Conservation (phyloP, 495 filamentous ascomycete genomes). For the Rostrohypoxylon terebratum region DNA sequence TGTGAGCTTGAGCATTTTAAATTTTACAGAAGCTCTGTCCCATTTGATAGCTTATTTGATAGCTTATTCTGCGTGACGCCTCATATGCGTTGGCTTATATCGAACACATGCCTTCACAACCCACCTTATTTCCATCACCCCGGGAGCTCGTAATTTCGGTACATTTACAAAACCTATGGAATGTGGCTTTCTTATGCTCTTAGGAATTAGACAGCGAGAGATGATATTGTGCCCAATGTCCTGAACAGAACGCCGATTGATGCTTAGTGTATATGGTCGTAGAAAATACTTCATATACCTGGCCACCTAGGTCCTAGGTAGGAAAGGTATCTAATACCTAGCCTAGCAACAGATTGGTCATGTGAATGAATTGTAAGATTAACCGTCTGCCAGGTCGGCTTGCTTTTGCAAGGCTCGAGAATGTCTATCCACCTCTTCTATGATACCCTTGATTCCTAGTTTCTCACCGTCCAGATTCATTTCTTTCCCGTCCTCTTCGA, state of each 20-base stretch:
- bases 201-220: background rate
- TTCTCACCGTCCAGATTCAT: conserved; percentile 76
- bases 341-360: conserved; percentile 30
- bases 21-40: conserved; percentile 24
- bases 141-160: background rate
- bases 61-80: conserved; percentile 19
- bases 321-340: conserved; percentile 9
- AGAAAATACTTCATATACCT: background rate
- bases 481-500: conserved; percentile 84
- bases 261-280: conserved; percentile 20
- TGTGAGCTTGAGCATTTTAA: conserved; percentile 22
- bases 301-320: background rate
- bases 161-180: background rate
- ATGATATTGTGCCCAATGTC: conserved; percentile 30
- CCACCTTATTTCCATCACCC: background rate
- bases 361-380: conserved; percentile 30
- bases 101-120: conserved; percentile 16
- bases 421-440: conserved; percentile 91
- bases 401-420: conserved; percentile 82
- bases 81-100: conserved; percentile 23
- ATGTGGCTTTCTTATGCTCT: background rate
- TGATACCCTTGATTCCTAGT: conserved; percentile 85
- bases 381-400: conserved; percentile 77
- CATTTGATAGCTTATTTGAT: background rate
- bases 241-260: conserved; percentile 50